Evolutionary conservation across 78 protist genomes (phyloP).

Genomic region (Dictyostelium firmibasis): DNA sequence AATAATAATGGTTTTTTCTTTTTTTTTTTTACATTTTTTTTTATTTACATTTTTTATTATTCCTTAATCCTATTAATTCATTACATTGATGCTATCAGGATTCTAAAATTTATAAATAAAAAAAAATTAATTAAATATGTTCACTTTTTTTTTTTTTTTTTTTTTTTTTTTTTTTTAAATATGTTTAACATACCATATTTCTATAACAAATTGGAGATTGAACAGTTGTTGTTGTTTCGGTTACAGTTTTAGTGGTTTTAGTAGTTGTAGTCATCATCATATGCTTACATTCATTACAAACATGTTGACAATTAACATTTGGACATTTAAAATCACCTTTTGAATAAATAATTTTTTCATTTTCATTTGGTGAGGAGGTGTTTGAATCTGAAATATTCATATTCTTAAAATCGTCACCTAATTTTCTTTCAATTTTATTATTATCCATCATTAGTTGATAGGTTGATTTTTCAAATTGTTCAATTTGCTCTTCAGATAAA

Average conservation of each 20-base stretch:
- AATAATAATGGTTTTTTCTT: too few relatives aligned
- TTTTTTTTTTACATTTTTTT: not conserved
- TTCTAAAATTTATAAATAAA: not conserved
- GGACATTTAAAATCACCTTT: not conserved
- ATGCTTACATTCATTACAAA: not conserved
- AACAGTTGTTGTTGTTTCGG: not conserved
- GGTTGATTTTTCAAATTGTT: slow-evolving; percentile 46
- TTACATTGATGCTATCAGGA: slow-evolving; percentile 8
- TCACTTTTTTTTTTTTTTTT: not conserved
- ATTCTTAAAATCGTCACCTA: not conserved
- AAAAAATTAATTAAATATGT: not conserved
- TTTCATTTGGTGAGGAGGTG: not conserved
- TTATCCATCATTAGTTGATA: not conserved
- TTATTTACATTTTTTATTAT: not conserved
- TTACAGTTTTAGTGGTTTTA: not conserved
- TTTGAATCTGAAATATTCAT: not conserved
- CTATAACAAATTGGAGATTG: not conserved
- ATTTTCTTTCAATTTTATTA: not conserved
- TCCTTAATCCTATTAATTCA: not conserved
- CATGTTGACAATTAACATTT: not conserved
- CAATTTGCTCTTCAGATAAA: slow-evolving; percentile 77
- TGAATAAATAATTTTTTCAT: not conserved
- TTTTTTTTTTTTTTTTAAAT: not conserved
- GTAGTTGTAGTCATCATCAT: not conserved
- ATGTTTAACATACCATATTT: not conserved